phyloP scores from a whole-genome alignment of 164 flowering plant genomes.

The Dillenia turbinata region DNA sequence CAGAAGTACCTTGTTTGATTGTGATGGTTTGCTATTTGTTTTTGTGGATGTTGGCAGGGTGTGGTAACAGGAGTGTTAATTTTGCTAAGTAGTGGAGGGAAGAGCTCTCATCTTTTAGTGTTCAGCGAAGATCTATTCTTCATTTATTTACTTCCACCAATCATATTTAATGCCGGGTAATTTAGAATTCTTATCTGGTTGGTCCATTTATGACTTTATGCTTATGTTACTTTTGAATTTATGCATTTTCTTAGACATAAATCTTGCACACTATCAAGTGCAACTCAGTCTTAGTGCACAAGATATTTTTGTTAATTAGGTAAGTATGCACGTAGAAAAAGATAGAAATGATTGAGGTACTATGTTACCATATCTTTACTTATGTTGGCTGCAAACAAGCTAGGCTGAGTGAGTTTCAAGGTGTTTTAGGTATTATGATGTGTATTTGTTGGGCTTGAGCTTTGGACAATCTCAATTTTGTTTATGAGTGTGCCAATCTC shows the following conservation, averaged over 20 bases:
- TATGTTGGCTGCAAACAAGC: neutral
- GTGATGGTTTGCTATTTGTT: neutral
- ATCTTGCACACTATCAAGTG: too few species aligned
- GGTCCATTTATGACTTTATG: constrained; percentile 1
- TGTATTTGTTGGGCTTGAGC: too few species aligned
- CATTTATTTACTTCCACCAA: constrained; percentile 73
- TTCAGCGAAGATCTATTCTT: constrained; percentile 83
- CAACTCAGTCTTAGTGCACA: too few species aligned
- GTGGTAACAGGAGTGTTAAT: constrained; percentile 58
- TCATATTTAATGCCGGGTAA: constrained; percentile 80
- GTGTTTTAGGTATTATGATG: too few species aligned
- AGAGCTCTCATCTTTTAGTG: constrained; percentile 55
- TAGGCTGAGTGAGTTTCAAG: too few species aligned
- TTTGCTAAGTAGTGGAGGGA: constrained; percentile 49
- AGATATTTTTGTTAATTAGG: too few species aligned
- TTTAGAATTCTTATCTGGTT: neutral
- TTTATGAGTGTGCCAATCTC: neutral
- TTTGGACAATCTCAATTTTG: neutral
- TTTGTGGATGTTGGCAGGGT: constrained; percentile 39
- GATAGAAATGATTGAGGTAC: too few species aligned
- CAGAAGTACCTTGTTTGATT: too few species aligned
- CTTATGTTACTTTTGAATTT: neutral
- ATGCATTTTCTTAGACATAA: neutral
- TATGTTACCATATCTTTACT: neutral
- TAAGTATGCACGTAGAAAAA: too few species aligned